Conservation (phyloP, 2,329 filamentous ascomycete species). For the Botrytis paeoniae region DNA sequence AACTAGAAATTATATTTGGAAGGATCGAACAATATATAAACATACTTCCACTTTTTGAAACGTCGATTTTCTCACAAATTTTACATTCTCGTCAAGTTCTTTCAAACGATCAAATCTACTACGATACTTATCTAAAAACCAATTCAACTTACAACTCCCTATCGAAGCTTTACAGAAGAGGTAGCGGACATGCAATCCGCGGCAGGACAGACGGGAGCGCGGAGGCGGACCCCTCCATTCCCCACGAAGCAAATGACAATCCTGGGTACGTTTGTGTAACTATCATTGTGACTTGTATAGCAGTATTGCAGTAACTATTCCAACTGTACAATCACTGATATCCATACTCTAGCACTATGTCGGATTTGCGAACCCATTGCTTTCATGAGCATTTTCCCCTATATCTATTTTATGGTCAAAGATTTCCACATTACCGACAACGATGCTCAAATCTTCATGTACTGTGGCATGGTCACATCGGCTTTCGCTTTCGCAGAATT, state of each 20-base stretch:
- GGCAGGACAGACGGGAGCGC: constrained; percentile 34
- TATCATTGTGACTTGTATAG: background rate
- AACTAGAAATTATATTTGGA: background rate
- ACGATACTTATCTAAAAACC: background rate
- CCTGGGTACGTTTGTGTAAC: constrained; percentile 43
- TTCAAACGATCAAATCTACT: background rate
- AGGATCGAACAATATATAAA: constrained; percentile 18
- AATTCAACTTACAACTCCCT: constrained; percentile 9
- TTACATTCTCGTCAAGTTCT: constrained; percentile 5
- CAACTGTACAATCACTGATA: background rate
- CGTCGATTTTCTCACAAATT: background rate
- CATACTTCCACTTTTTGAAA: background rate
- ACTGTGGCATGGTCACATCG: constrained; percentile 93
- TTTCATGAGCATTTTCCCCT: constrained; percentile 99
- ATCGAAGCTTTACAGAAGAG: constrained; percentile 19
- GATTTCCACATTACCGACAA: constrained; percentile 83
- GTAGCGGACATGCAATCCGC: constrained; percentile 28
- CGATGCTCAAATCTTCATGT: constrained; percentile 78
- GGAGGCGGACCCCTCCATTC: constrained; percentile 40
- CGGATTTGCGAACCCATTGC: constrained; percentile 98
- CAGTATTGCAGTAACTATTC: constrained; percentile 3
- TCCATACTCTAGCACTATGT: constrained; percentile 64
- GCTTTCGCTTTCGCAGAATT: constrained; percentile 96
- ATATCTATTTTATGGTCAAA: constrained; percentile 96
- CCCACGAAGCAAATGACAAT: constrained; percentile 50